Percentiles rank a stretch among this genome's conserved stretches.
These are phyloP conservation scores for Geotrichum candidum DNA, from an alignment of 1,139 yeast genomes.

Conservation along the genomic window DNA sequence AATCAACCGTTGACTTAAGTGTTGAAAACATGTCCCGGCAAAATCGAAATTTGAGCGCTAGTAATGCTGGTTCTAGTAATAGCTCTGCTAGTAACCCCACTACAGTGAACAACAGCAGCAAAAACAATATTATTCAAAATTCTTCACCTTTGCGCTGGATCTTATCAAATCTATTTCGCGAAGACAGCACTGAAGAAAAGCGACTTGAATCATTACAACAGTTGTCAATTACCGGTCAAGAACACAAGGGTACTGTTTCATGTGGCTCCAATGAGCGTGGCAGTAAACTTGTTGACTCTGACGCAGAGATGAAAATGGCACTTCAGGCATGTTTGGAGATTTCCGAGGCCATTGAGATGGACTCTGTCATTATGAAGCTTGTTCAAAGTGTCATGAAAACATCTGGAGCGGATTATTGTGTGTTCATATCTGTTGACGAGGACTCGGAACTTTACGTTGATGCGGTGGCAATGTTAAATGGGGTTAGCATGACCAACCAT, in stretches of 20 bases:
- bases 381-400: conserved; percentile 42
- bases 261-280: conserved; percentile 1
- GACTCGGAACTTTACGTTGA: conserved; percentile 38
- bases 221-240: conserved; percentile 7
- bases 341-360: conserved; percentile 43
- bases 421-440: conserved; percentile 38
- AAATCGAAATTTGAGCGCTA: neutral
- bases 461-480: conserved; percentile 42
- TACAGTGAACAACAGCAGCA: neutral
- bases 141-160: conserved; percentile 31
- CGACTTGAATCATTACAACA: conserved; percentile 8
- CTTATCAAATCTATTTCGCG: conserved; percentile 28
- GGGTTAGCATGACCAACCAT: conserved; percentile 36
- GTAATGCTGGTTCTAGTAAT: neutral
- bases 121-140: conserved; percentile 9
- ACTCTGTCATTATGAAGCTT: conserved; percentile 39
- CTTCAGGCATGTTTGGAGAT: conserved; percentile 45
- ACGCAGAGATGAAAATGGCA: conserved; percentile 27
- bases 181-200: conserved; percentile 18
- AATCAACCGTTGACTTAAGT: conserved; percentile 6
- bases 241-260: neutral
- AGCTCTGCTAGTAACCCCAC: neutral
- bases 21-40: conserved; percentile 3
- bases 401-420: conserved; percentile 45
- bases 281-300: conserved; percentile 7